Base-by-base conservation (phyloP, 257 asterid species). In the Scutellaria minor region DNA sequence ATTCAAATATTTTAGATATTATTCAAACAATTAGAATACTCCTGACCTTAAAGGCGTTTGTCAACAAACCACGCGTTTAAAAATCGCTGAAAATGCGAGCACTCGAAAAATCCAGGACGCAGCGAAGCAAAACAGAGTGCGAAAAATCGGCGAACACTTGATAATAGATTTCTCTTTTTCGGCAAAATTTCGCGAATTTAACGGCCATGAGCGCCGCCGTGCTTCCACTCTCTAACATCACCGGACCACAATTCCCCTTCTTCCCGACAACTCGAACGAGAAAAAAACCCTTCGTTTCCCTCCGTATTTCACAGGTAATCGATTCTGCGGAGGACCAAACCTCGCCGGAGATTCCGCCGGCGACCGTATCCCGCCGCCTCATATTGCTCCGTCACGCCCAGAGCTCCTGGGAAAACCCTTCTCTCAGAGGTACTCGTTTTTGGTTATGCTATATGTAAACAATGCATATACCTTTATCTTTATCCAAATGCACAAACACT, bases 331-430 rank as follows among this genome's bases (percentile, higher is more conserved):
- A 75, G 63, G 80, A 65, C 67, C 89, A 82, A 75, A 47, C 75
- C 50, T 69, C 86, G 53, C 10, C 82, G 56, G 87, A 82, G 72
- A 61, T 64, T 47, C 66, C 81, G 59, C 45, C 77, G 64, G 37
- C 75, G 64, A 79, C 82, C 70, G 79, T 65, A 35, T 18, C 82
- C 31, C 94, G 97, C 64, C 91, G 97, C 75, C 97, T 90, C 73
- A 80, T 90, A 56, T 79, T 90, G 83, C 94, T 90, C 71, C 96
- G 97, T 10, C 97, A 90, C 71, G 97, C 96, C 68, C 68, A 74
- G 55, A 90, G 97, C 55, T 85, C 87, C 41, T 84, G 92, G 91
- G 82, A 88, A 42, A 71, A 85, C 77, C 93, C 80, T 8, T 81
- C 86, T 46, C 86, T 90, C 59, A 78, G 80, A 79, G 97, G 97